phyloP scores from a whole-genome alignment of 2,329 filamentous ascomycete species.

The Fusarium sp. region DNA sequence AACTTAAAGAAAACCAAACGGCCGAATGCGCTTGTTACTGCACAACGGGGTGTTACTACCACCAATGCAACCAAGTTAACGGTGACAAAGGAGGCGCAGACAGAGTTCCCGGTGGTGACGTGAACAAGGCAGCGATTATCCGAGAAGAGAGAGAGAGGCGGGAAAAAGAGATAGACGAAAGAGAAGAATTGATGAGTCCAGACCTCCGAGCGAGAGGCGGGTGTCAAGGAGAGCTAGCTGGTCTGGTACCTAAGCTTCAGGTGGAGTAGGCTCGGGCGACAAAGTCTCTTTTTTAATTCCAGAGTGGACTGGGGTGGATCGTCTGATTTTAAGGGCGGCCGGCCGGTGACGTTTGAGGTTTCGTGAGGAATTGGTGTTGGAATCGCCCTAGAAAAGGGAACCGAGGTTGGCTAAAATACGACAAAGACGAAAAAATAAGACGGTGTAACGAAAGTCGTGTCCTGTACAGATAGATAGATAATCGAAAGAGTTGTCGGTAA shows the following conservation, averaged over 20 bases:
- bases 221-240: not conserved
- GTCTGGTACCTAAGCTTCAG: constrained; percentile 24
- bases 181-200: constrained; percentile 22
- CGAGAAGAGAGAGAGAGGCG: not conserved
- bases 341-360: constrained; percentile 41
- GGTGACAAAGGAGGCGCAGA: constrained; percentile 22
- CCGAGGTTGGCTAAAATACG: constrained; percentile 31
- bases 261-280: constrained; percentile 36
- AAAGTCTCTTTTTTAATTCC: constrained; percentile 31
- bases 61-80: constrained; percentile 37
- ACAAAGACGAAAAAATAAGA: constrained; percentile 5
- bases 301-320: constrained; percentile 40
- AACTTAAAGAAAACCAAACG: constrained; percentile 27
- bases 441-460: constrained; percentile 28
- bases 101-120: constrained; percentile 22
- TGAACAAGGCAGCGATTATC: constrained; percentile 12
- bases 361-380: constrained; percentile 31
- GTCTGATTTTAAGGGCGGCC: constrained; percentile 41
- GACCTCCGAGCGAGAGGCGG: constrained; percentile 10
- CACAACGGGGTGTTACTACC: constrained; percentile 23
- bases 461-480: constrained; percentile 36
- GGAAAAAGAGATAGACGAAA: constrained; percentile 15
- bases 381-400: constrained; percentile 22
- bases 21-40: constrained; percentile 22
- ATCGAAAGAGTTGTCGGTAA: constrained; percentile 10